Evolutionary conservation across 169 alveolate species (phyloP).

Genomic region (Cryptosporidium andersoni): DNA sequence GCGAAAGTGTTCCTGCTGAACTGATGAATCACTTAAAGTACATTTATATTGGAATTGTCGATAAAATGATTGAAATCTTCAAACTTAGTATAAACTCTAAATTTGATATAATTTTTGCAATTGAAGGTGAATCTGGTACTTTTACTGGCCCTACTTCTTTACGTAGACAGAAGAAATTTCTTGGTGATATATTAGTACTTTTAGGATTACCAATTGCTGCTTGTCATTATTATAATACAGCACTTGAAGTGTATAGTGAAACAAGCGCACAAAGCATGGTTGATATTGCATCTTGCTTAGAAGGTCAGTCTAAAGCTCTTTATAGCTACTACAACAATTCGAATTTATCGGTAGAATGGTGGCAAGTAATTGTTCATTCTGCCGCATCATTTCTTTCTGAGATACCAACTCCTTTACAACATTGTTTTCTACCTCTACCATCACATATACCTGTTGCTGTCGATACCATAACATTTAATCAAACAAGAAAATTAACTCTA

Average conservation of each 20-base stretch:
- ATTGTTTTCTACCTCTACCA: neutral
- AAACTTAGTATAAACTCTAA: too few species aligned
- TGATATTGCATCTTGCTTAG: slow-evolving; percentile 17
- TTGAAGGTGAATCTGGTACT: too few species aligned
- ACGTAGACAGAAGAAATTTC: neutral
- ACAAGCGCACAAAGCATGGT: neutral
- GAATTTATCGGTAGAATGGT: slow-evolving; percentile 26
- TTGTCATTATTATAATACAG: slow-evolving; percentile 31
- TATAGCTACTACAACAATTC: slow-evolving; percentile 10
- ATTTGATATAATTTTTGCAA: too few species aligned
- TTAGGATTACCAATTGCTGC: slow-evolving; percentile 40
- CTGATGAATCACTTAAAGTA: too few species aligned
- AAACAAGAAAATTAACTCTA: slow-evolving; percentile 37
- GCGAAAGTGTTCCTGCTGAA: too few species aligned
- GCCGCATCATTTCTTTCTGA: slow-evolving; percentile 27
- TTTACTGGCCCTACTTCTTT: too few species aligned
- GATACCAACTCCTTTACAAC: slow-evolving; percentile 47
- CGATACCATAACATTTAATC: slow-evolving; percentile 1
- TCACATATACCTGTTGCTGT: neutral
- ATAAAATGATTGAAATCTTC: too few species aligned
- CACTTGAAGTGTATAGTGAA: slow-evolving; percentile 9
- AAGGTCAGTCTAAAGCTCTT: slow-evolving; percentile 36
- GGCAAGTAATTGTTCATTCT: slow-evolving; percentile 54
- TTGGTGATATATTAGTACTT: slow-evolving; percentile 22
- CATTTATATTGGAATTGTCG: too few species aligned